A percentile compares a stretch with the other conserved stretches of the same genome.
phyloP scores from a whole-genome alignment of 2,329 filamentous ascomycete species.

The Trichoderma oligosporum region DNA sequence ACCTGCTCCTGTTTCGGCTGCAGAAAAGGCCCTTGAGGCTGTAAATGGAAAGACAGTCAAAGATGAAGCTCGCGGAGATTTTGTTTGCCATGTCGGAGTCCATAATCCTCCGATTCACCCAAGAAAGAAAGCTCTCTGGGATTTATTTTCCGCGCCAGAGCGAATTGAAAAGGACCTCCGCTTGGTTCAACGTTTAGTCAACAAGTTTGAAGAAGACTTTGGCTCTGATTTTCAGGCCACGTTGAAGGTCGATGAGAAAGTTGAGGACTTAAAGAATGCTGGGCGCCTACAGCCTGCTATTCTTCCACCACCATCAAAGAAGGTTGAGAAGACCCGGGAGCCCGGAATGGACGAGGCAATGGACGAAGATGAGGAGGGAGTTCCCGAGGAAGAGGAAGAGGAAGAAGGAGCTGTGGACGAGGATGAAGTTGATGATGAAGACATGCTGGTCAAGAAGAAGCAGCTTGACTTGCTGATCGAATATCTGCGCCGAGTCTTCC shows the following conservation, averaged over 20 bases:
- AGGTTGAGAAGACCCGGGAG: constrained; percentile 58
- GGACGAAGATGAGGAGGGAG: constrained; percentile 62
- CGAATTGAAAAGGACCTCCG: constrained; percentile 86
- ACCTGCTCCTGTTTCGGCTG: constrained; percentile 52
- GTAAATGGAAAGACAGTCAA: constrained; percentile 97
- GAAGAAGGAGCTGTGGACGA: constrained; percentile 76
- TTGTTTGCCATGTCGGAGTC: constrained; percentile 94
- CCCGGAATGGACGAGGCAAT: constrained; percentile 59
- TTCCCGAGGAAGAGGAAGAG: constrained; percentile 71
- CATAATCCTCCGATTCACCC: constrained; percentile 84
- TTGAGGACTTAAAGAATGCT: constrained; percentile 72
- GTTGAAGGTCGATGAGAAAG: constrained; percentile 77
- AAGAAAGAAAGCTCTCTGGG: constrained; percentile 94
- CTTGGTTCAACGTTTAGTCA: constrained; percentile 75
- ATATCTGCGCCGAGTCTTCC: constrained; percentile 93
- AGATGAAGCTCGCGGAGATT: constrained; percentile 89
- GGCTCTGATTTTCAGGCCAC: constrained; percentile 73
- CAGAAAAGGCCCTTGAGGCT: constrained; percentile 85
- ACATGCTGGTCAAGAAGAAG: constrained; percentile 89
- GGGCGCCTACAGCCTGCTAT: constrained; percentile 70
- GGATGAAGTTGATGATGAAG: constrained; percentile 86
- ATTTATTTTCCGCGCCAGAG: constrained; percentile 91
- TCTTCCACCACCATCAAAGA: constrained; percentile 51
- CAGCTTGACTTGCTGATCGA: constrained; percentile 93
- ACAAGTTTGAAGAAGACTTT: constrained; percentile 80